Conservation (phyloP, 805 yeast species). For the Yarrowia yakushimensis region DNA sequence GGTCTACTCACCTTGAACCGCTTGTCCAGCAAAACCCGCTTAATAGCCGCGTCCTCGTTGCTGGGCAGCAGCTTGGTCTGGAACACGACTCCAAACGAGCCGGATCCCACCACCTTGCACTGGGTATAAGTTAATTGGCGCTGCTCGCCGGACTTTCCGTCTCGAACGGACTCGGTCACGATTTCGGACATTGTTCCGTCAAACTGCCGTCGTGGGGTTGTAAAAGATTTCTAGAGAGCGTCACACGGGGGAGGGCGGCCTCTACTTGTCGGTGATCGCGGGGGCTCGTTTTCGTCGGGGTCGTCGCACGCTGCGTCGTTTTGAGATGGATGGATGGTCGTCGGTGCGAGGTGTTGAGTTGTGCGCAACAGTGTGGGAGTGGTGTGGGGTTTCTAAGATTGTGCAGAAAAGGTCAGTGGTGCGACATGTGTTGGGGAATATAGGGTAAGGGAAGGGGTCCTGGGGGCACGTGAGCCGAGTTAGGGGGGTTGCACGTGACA, state of each 20-base stretch:
- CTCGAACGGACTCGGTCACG: conserved; percentile 62
- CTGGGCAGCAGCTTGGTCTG: conserved; percentile 74
- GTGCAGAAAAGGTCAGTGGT: conserved; percentile 5
- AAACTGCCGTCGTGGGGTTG: not conserved
- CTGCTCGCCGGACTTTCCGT: conserved; percentile 65
- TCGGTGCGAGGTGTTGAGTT: not conserved
- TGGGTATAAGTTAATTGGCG: conserved; percentile 70
- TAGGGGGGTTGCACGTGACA: no score
- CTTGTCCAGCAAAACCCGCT: conserved; percentile 93
- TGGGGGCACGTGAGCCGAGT: no score
- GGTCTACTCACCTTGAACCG: conserved; percentile 49
- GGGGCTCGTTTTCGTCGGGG: not conserved
- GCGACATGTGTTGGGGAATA: not conserved
- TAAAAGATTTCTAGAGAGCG: not conserved
- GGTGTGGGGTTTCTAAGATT: conserved; percentile 17
- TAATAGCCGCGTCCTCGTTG: conserved; percentile 83
- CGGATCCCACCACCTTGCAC: conserved; percentile 93
- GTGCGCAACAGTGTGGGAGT: conserved; percentile 16
- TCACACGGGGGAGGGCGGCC: not conserved
- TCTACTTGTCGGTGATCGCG: not conserved
- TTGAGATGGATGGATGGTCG: not conserved
- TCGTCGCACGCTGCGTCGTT: not conserved
- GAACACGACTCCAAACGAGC: conserved; percentile 98
- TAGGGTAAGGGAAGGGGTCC: not conserved
- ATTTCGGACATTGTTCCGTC: conserved; percentile 34